Evolutionary conservation across 2,329 filamentous ascomycete genomes (phyloP), one percentile per base, ranked within the genome.

Genomic region (Alternaria rosae): DNA sequence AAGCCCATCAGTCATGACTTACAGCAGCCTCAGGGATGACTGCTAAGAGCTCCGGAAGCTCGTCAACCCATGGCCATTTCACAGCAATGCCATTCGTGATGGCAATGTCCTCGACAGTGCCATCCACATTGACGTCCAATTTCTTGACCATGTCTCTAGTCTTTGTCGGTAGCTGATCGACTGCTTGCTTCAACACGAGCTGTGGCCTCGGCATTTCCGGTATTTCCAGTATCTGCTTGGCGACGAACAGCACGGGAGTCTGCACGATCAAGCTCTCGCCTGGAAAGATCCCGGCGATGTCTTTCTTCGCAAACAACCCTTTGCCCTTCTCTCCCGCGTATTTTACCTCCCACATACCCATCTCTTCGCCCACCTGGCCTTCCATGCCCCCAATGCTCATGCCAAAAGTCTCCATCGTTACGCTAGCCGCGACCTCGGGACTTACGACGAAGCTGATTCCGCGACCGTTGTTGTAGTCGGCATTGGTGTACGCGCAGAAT

Each of bases 391-490:
- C 58, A 58, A 70, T 44, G 52, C 62, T 51, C 47, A 62, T 55
- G 8, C 57, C 61, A 52, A 65, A 73, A 2, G 61, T 61, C 21
- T 70, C 69, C 20, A 52, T 58, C 0, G 62, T 66, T 8, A 75
- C 59, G 15, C 61, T 68, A 6, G 70, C 65, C 5, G 72, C 73
- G 3, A 70, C 60, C 15, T 74, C 70, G 2, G 74, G 73, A 1
- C 59, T 73, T 0, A 71, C 73, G 15, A 78, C 62, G n/a, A 78
- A 62, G 53, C 70, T 73, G 32, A 78, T 67, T 21, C 75, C 75
- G 3, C 75, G 71, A 11, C 68, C 71, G 20, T 63, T 64, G 32
- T 70, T 70, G 60, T 74, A 76, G 8, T 58, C 32, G 0, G 26
- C 25, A 54, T 74, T 76, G 4, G 73, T 75, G 57, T 73, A 77